Percentiles rank a stretch among this genome's conserved stretches.
phyloP scores from a whole-genome alignment of 495 filamentous ascomycete genomes.

The Aspergillus nanangensis region DNA sequence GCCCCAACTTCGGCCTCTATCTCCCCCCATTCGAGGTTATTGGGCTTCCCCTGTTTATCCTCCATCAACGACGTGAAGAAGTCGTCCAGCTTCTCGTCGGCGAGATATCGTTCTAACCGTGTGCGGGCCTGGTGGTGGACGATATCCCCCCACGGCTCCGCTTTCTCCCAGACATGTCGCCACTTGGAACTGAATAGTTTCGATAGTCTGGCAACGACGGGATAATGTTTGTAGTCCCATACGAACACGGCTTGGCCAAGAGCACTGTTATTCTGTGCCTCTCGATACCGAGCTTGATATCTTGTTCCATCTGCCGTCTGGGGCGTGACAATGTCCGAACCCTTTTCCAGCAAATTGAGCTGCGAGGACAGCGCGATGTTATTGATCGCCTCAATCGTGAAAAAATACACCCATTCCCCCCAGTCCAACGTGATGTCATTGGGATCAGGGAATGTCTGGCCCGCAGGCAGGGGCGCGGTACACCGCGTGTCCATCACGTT shows the following conservation, averaged over 20 bases:
- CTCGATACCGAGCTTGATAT: conserved; percentile 12
- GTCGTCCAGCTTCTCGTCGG: conserved; percentile 52
- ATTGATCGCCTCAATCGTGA: conserved; percentile 38
- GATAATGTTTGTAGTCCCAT: conserved; percentile 12
- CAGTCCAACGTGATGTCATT: conserved; percentile 21
- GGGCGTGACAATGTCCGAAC: conserved; percentile 26
- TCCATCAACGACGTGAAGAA: conserved; percentile 55
- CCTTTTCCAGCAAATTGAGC: conserved; percentile 39
- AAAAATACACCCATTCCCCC: conserved; percentile 21
- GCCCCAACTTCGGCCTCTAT: conserved; percentile 29
- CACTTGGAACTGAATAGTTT: conserved; percentile 10
- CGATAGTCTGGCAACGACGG: conserved; percentile 1
- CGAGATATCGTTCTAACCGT: conserved; percentile 37
- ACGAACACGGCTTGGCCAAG: conserved; percentile 11
- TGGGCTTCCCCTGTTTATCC: conserved; percentile 43
- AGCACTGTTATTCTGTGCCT: conserved; percentile 11
- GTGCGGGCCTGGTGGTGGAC: conserved; percentile 32
- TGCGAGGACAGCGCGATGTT: conserved; percentile 37
- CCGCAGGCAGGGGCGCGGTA: conserved; percentile 9
- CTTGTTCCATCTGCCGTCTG: conserved; percentile 25
- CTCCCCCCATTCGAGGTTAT: conserved; percentile 33
- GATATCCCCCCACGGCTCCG: conserved; percentile 32
- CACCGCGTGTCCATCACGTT: conserved; percentile 17
- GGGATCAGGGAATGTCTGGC: not conserved
- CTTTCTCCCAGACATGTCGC: conserved; percentile 8